These are phyloP conservation scores for Pythium sukuiense DNA, from an alignment of 352 stramenopile species.

Conservation along the genomic window DNA sequence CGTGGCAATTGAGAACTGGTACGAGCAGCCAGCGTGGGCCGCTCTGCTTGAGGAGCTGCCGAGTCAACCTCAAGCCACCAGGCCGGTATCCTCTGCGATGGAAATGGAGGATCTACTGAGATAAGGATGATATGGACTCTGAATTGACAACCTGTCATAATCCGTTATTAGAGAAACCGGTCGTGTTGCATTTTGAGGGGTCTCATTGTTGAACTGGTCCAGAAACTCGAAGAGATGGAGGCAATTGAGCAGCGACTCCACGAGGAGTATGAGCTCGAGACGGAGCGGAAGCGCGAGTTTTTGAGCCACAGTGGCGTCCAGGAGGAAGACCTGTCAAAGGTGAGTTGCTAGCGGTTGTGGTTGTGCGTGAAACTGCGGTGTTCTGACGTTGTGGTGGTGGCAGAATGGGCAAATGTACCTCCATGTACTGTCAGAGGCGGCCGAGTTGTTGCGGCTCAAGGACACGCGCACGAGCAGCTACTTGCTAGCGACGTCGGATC, in stretches of 20 bases:
- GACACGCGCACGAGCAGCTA: slow-evolving; percentile 41
- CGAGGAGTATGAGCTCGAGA: slow-evolving; percentile 39
- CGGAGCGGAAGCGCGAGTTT: slow-evolving; percentile 33
- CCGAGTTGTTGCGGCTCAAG: slow-evolving; percentile 40
- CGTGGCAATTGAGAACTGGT: slow-evolving; percentile 33
- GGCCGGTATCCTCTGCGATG: neutral
- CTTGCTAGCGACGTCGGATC: slow-evolving; percentile 30
- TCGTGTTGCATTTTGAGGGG: slow-evolving; percentile 8
- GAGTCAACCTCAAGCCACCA: neutral
- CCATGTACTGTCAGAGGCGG: slow-evolving; percentile 45
- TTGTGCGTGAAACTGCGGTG: slow-evolving; percentile 1
- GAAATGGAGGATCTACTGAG: slow-evolving; percentile 22
- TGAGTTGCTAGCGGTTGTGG: neutral
- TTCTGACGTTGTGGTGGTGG: neutral
- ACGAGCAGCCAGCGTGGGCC: slow-evolving; percentile 34
- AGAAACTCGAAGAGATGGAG: slow-evolving; percentile 18
- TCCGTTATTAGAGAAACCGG: too few relatives aligned
- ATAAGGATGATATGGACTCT: slow-evolving; percentile 16
- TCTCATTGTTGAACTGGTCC: slow-evolving; percentile 16
- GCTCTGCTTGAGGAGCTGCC: slow-evolving; percentile 10
- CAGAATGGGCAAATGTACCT: slow-evolving; percentile 52
- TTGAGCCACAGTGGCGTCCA: slow-evolving; percentile 31
- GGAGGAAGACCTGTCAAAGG: slow-evolving; percentile 52
- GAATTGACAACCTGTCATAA: slow-evolving; percentile 12
- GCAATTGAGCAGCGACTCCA: slow-evolving; percentile 25